Evolutionary conservation across 805 yeast species (phyloP).

Genomic region (Danielia oregonensis): DNA sequence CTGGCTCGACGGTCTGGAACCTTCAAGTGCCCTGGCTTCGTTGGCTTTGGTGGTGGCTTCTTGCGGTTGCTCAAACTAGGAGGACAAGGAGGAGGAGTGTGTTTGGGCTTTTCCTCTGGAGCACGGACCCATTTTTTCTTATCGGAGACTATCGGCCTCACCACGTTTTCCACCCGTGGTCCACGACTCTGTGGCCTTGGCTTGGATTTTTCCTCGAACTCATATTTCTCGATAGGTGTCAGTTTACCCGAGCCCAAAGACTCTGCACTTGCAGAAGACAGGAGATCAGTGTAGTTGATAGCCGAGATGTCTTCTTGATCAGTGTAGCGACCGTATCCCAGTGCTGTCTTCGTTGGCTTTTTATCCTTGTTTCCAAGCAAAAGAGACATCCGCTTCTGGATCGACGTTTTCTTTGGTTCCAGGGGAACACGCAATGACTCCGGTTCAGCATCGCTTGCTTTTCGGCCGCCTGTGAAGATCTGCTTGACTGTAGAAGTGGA

Average conservation of each 20-base stretch:
- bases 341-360: constrained; percentile 59
- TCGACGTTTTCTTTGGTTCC: constrained; percentile 26
- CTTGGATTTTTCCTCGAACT: neutral
- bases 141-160: neutral
- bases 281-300: constrained; percentile 21
- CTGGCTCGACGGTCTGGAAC: constrained; percentile 32
- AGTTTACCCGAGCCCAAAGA: constrained; percentile 3
- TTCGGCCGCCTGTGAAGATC: constrained; percentile 23
- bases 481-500: constrained; percentile 26
- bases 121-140: neutral
- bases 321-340: constrained; percentile 79
- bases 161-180: too few relatives aligned
- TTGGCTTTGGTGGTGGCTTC: constrained; percentile 61
- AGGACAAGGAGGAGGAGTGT: constrained; percentile 39
- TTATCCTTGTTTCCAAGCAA: constrained; percentile 39
- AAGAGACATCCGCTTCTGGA: constrained; percentile 54
- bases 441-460: constrained; percentile 3
- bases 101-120: neutral
- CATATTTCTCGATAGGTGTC: neutral
- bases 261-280: constrained; percentile 25
- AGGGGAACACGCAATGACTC: neutral
- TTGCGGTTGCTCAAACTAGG: constrained; percentile 18
- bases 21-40: constrained; percentile 55
- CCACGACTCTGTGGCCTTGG: neutral
- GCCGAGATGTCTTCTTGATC: constrained; percentile 28